Conservation (phyloP, 768 basidiomycete species). For the Lactifluus subvellereus region DNA sequence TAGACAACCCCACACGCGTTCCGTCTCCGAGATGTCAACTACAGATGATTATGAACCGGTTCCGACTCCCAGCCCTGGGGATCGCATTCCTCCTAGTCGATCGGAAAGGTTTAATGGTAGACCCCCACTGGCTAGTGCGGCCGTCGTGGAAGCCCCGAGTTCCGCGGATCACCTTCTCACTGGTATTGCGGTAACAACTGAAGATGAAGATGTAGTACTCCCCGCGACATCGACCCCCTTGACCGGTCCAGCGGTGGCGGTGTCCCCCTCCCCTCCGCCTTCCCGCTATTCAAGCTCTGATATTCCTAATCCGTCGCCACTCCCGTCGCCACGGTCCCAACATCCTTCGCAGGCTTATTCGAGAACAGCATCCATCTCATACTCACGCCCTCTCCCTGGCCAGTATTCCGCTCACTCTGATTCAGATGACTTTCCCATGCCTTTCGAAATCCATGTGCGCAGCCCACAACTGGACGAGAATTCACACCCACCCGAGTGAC, state of each 20-base stretch:
- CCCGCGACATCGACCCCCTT: constrained; percentile 14
- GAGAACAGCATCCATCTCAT: constrained; percentile 21
- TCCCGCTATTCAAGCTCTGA: constrained; percentile 59
- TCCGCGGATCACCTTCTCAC: background rate
- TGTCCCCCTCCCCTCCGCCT: constrained; percentile 9
- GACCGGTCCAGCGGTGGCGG: constrained; percentile 22
- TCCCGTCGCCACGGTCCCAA: constrained; percentile 36
- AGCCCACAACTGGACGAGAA: constrained; percentile 14
- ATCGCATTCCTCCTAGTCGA: constrained; percentile 3
- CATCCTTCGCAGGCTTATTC: constrained; percentile 30
- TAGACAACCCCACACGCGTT: constrained; percentile 54
- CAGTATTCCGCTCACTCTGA: constrained; percentile 38
- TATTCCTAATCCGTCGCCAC: constrained; percentile 51
- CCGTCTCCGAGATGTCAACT: constrained; percentile 53
- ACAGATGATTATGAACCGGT: constrained; percentile 47
- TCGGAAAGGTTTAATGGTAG: constrained; percentile 6
- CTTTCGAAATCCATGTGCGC: constrained; percentile 37
- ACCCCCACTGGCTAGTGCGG: background rate
- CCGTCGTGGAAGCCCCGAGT: background rate
- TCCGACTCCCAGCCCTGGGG: constrained; percentile 31
- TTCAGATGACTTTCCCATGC: constrained; percentile 35
- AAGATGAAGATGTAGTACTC: background rate
- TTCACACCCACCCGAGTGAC: background rate
- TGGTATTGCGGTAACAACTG: background rate
- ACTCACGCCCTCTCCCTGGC: constrained; percentile 21